Evolutionary conservation across 139 green algal genomes (phyloP).

Genomic region (Zygnema cylindricum): DNA sequence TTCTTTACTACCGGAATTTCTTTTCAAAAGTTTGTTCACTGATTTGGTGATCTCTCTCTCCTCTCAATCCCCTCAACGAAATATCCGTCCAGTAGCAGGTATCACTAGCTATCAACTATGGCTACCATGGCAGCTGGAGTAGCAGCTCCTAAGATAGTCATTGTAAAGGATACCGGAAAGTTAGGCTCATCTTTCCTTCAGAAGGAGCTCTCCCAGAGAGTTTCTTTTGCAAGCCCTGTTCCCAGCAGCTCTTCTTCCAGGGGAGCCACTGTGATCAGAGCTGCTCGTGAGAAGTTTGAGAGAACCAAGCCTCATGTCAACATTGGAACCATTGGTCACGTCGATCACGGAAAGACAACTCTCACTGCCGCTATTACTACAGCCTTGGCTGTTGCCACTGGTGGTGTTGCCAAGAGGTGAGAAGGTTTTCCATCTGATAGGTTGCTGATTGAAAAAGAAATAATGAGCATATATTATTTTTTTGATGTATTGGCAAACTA

Average conservation of each 20-base stretch:
- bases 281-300: conserved; percentile 73
- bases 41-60: too few relatives aligned
- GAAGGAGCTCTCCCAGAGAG: not conserved
- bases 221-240: not conserved
- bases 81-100: too few relatives aligned
- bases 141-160: not conserved
- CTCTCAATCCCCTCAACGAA: too few relatives aligned
- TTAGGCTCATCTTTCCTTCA: not conserved
- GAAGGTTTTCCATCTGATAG: not conserved
- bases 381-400: conserved; percentile 82
- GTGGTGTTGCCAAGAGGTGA: conserved; percentile 68
- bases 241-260: not conserved
- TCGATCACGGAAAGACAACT: conserved; percentile 98
- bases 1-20: too few relatives aligned
- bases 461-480: too few relatives aligned
- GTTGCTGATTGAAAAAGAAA: too few relatives aligned
- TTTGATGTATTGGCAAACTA: too few relatives aligned
- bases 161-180: not conserved
- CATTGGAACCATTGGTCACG: conserved; percentile 97
- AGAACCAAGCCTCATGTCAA: conserved; percentile 95
- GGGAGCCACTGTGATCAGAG: not conserved
- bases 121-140: not conserved
- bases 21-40: too few relatives aligned
- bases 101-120: too few relatives aligned
- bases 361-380: conserved; percentile 80